These are phyloP conservation scores for Fusarium bulbicola DNA, from an alignment of 2,329 filamentous ascomycete species.

Conservation along the genomic window DNA sequence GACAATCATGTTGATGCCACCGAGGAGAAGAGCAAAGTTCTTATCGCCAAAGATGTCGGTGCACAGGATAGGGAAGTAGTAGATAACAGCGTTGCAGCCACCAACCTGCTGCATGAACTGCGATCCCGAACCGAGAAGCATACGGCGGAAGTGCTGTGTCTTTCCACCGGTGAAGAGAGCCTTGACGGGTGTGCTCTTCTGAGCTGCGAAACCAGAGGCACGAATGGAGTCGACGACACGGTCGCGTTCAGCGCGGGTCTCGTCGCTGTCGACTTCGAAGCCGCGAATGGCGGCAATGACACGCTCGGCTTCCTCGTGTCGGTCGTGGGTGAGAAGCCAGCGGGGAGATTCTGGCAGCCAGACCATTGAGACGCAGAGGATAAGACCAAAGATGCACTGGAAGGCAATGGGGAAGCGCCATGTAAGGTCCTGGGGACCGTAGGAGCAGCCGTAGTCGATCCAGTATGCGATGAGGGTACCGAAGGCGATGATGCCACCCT, in stretches of 20 bases:
- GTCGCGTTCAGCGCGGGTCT: conserved; percentile 67
- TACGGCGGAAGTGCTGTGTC: conserved; percentile 72
- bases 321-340: conserved; percentile 58
- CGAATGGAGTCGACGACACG: conserved; percentile 60
- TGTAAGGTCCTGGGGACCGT: conserved; percentile 55
- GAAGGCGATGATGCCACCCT: conserved; percentile 52
- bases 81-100: conserved; percentile 67
- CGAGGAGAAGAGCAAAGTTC: conserved; percentile 60
- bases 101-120: conserved; percentile 72
- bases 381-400: conserved; percentile 51
- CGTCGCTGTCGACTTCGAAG: conserved; percentile 59
- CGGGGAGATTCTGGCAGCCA: conserved; percentile 59
- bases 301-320: conserved; percentile 52
- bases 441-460: conserved; percentile 55
- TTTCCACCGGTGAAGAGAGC: conserved; percentile 69
- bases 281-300: conserved; percentile 45
- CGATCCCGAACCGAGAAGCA: conserved; percentile 66
- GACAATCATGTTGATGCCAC: conserved; percentile 61
- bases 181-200: conserved; percentile 58
- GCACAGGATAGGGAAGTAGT: conserved; percentile 70
- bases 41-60: conserved; percentile 43
- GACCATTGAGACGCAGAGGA: conserved; percentile 54
- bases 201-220: conserved; percentile 57
- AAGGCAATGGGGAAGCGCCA: conserved; percentile 66
- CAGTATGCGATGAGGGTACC: conserved; percentile 55